phyloP scores from a whole-genome alignment of 2,329 filamentous ascomycete species.

The Coniochaeta pulveracea region DNA sequence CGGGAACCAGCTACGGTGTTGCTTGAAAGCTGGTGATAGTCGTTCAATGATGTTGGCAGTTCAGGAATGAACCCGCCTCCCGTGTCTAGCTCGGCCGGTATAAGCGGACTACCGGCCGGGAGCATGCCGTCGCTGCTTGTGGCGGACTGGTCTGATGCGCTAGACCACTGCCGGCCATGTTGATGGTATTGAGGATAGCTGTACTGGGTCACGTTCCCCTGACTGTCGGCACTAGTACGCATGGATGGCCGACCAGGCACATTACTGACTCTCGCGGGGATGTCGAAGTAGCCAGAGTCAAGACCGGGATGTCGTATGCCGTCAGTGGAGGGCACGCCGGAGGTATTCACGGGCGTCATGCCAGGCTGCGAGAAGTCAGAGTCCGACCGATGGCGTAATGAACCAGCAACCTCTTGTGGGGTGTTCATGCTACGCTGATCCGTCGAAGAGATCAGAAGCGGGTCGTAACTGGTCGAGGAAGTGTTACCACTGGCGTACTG shows the following conservation, averaged over 20 bases:
- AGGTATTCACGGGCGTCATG: slow-evolving; percentile 9
- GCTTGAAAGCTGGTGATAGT: slow-evolving; percentile 14
- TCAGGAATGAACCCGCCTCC: slow-evolving; percentile 21
- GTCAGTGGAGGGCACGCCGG: slow-evolving; percentile 10
- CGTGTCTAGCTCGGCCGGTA: slow-evolving; percentile 26
- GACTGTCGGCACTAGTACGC: slow-evolving; percentile 25
- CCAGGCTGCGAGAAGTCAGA: slow-evolving; percentile 9
- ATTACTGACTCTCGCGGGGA: slow-evolving; percentile 9
- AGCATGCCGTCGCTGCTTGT: slow-evolving; percentile 20
- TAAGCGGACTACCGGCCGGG: slow-evolving; percentile 11
- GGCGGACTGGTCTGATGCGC: slow-evolving; percentile 28
- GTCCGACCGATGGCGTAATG: slow-evolving; percentile 9
- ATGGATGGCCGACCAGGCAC: slow-evolving; percentile 12
- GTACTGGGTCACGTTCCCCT: slow-evolving; percentile 14
- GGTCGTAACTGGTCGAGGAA: slow-evolving; percentile 29
- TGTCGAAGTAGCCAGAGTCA: slow-evolving; percentile 19
- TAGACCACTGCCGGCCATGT: slow-evolving; percentile 30
- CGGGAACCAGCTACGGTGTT: slow-evolving; percentile 12
- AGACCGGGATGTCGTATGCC: slow-evolving; percentile 10
- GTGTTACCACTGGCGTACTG: slow-evolving; percentile 22
- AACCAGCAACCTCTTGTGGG: slow-evolving; percentile 5
- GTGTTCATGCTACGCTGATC: slow-evolving; percentile 7
- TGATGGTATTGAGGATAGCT: slow-evolving; percentile 9
- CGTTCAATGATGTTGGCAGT: slow-evolving; percentile 17
- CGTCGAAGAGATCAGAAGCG: slow-evolving; percentile 16